phyloP scores from a whole-genome alignment of 257 asterid genomes.

The Misopates orontium region DNA sequence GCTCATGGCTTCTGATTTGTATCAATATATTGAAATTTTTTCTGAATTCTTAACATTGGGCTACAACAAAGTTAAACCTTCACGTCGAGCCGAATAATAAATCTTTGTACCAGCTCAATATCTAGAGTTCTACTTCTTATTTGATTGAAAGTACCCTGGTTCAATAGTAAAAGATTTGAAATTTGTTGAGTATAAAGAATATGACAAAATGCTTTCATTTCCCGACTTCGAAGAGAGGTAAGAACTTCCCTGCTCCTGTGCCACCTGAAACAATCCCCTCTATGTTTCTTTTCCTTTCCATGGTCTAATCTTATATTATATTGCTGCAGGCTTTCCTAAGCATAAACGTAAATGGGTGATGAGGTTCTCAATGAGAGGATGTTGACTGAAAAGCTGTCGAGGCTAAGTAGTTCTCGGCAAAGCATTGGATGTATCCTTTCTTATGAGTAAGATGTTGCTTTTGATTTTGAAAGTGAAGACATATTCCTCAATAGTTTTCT shows the following conservation, averaged over 20 bases:
- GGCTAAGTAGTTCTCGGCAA: slow-evolving; percentile 91
- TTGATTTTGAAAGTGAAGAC: not conserved
- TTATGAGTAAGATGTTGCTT: not conserved
- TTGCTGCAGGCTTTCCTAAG: too few relatives aligned
- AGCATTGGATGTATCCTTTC: slow-evolving; percentile 94
- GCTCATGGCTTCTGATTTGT: too few relatives aligned
- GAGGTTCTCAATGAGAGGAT: slow-evolving; percentile 55
- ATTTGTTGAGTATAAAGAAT: not conserved
- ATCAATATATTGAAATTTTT: too few relatives aligned
- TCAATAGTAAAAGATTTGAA: not conserved
- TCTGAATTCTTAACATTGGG: too few relatives aligned
- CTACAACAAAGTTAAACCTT: too few relatives aligned
- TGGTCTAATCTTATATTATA: not conserved
- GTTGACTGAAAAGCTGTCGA: slow-evolving; percentile 77
- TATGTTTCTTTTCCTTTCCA: not conserved
- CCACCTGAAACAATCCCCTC: not conserved
- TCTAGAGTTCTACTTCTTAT: not conserved
- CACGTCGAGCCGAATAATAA: too few relatives aligned
- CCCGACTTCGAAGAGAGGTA: not conserved
- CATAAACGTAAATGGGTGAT: slow-evolving; percentile 50
- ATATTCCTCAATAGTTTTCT: too few relatives aligned
- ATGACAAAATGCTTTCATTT: not conserved
- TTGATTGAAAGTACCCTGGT: not conserved
- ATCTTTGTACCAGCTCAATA: too few relatives aligned
- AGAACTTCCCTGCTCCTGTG: not conserved